Conservation (phyloP, 1,139 yeast genomes). For the Candida sp. region DNA sequence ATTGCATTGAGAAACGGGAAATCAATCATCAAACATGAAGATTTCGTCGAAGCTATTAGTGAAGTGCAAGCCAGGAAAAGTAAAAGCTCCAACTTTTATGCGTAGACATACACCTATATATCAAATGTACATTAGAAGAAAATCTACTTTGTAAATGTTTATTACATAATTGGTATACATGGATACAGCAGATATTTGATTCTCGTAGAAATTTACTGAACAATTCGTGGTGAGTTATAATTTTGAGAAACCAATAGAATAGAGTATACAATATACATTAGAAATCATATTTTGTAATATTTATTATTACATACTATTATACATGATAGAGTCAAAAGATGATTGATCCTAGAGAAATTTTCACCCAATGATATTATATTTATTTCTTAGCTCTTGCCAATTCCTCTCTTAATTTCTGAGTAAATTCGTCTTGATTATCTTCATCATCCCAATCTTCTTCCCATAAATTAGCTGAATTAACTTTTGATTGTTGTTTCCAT, state of each 20-base stretch:
- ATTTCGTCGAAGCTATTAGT: slow-evolving; percentile 96
- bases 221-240: no score
- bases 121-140: background rate
- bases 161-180: no score
- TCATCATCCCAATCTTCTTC: slow-evolving; percentile 97
- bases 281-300: no score
- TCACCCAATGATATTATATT: no score
- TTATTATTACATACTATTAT: no score
- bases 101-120: slow-evolving; percentile 23
- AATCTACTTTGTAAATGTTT: no score
- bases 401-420: slow-evolving; percentile 59
- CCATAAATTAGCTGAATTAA: slow-evolving; percentile 58
- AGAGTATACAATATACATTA: no score
- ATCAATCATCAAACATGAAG: slow-evolving; percentile 90
- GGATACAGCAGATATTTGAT: no score
- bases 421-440: slow-evolving; percentile 83
- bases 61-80: slow-evolving; percentile 98
- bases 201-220: no score
- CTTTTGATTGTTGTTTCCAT: slow-evolving; percentile 43
- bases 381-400: slow-evolving; percentile 22
- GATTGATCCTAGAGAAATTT: no score
- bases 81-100: slow-evolving; percentile 94
- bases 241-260: no score
- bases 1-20: slow-evolving; percentile 97
- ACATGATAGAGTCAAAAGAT: no score